Base-by-base conservation (phyloP, 2,329 filamentous ascomycete genomes). In the Microcyclospora tardicrescens region DNA sequence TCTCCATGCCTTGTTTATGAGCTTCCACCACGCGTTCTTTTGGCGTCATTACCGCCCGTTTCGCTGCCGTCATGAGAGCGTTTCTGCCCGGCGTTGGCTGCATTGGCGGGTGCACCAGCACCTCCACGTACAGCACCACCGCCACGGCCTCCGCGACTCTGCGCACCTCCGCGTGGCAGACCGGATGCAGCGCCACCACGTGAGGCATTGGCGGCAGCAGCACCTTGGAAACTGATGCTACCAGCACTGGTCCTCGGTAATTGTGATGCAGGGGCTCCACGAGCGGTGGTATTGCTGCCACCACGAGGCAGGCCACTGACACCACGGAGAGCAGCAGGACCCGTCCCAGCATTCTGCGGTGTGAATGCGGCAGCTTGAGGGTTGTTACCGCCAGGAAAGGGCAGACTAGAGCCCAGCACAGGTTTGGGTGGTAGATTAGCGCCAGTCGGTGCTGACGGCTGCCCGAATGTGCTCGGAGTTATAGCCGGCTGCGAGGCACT, bases 21-120 rank as follows among this genome's bases (percentile, higher is more conserved):
- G 19, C 19, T 24, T 24, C 19, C 19, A 24, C 19, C 19, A 24
- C 19, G 19, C 19, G 19, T 24, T 8, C 19, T 24, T 10, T 32
- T 32, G 14, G 14, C 14, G 30, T 32, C 46, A 38, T 56, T 54
- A 10, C 50, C 54, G 8, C 41, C 44, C 5, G 19, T 24, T 8
- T 49, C 49, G 16, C 46, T 48, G 9, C 56, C 56, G 28, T 58
- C 56, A 39, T 58, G 49, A 28, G 46, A 44, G 15, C 57, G 49
- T 51, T 60, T 60, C 41, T 55, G 48, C 3, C 56, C 57, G 4
- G 53, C 52, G 19, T 51, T 51, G 12, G 41, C 47, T 28, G 48
- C 47, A 11, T 55, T 56, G 27, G 43, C 34, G 10, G 48, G 39
- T 33, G 38, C 34, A 4, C 43, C 16, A 11, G 37, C 40, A 16